A percentile compares a stretch with the other conserved stretches of the same genome.
phyloP scores from a whole-genome alignment of 2,329 filamentous ascomycete genomes.

The Claviceps sp. region DNA sequence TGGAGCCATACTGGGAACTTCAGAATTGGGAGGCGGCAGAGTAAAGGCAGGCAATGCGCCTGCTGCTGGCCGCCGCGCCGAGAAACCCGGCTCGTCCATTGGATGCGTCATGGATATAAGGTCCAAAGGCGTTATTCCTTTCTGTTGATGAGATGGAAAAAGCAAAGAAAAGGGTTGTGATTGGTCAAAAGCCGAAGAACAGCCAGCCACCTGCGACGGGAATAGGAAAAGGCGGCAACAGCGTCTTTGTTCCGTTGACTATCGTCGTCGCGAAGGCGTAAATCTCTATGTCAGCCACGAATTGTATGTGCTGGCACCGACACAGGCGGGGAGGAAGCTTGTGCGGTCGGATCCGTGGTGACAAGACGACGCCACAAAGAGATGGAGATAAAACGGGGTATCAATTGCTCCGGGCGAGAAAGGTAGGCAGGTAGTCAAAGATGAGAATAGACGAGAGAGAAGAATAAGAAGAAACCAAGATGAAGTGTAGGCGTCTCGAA shows the following conservation, averaged over 20 bases:
- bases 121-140: neutral
- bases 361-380: neutral
- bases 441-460: too few relatives aligned
- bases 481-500: neutral
- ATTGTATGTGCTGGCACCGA: neutral
- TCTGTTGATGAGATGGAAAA: neutral
- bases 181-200: neutral
- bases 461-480: neutral
- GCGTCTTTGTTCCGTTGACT: neutral
- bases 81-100: slow-evolving; percentile 21
- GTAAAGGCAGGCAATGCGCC: slow-evolving; percentile 21
- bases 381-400: neutral
- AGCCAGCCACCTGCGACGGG: neutral
- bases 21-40: slow-evolving; percentile 22
- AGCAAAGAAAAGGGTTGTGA: neutral
- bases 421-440: neutral
- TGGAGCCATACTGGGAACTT: slow-evolving; percentile 22
- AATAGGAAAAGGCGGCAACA: neutral
- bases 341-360: neutral
- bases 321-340: neutral
- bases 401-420: neutral
- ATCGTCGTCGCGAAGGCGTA: neutral
- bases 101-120: neutral
- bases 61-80: slow-evolving; percentile 21
- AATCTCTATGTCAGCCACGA: neutral